Base-by-base conservation (phyloP, 1,284 basidiomycete genomes). In the Calocybe gambosa region DNA sequence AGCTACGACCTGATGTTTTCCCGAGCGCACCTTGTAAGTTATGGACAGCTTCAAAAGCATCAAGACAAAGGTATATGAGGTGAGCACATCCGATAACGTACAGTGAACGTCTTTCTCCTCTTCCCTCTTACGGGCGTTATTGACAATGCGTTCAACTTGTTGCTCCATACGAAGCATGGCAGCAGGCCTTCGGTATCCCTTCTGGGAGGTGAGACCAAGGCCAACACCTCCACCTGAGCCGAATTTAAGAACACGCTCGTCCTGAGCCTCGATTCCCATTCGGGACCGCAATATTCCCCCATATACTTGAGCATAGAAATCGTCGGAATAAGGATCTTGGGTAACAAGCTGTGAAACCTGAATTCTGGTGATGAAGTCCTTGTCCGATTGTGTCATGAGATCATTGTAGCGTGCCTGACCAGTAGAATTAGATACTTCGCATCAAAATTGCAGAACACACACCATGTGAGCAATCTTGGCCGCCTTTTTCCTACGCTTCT, bases 311-410 rank as follows among this genome's bases (percentile, higher is more conserved):
- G 93, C 95, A 61, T 99, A 99, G 62, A 97, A 99, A 64, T 99
- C 96, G 55, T 97, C 94, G 28, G 91, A 82, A 65, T 96, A 98
- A 0, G 96, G 96, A 69, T 99, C 96, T 57, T 89, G 84, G 1
- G 92, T 91, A 40, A 97, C 93, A 25, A 99, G 84, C 62, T 99
- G 95, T 1, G 93, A 97, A 39, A 99, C 91, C 68, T 99, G 96
- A 50, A 99, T 99, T 33, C 96, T 85, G 18, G 96, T 99, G 67
- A 99, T 99, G 64, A 99, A 99, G 62, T 99, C 96, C 71, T 99
- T 99, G 75, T 99, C 96, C 12, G 92, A 95, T 64, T 93, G 90
- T 0, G 89, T 93, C 96, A 99, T 99, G 46, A 98, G 76, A 63
- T 98, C 94, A 63, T 99, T 99, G 68, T 96, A 93, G 55, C 89